Percentiles rank a stretch among this genome's conserved stretches.
phyloP scores from a whole-genome alignment of 169 alveolate species.

The Plasmodium chabaudi region DNA sequence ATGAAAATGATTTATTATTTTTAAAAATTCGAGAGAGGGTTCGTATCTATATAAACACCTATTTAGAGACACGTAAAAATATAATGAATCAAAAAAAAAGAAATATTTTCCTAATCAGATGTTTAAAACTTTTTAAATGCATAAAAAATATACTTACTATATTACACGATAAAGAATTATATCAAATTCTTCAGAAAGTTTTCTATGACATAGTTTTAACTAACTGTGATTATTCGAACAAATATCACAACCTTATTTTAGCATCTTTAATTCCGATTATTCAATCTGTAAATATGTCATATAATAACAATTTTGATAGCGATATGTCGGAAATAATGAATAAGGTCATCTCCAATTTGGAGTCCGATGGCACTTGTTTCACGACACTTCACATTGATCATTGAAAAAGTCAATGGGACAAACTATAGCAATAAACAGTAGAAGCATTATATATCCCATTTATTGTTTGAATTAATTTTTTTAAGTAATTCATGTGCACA shows the following conservation, averaged over 20 bases:
- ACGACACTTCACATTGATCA: too few relatives aligned
- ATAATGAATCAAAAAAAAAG: conserved; percentile 39
- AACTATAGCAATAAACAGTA: too few relatives aligned
- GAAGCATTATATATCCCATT: too few relatives aligned
- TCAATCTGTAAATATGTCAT: conserved; percentile 16
- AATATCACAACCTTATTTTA: conserved; percentile 49
- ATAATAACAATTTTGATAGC: conserved; percentile 15
- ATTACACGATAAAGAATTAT: conserved; percentile 16
- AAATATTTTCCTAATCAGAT: conserved; percentile 68
- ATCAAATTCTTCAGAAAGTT: conserved; percentile 41
- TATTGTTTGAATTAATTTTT: too few relatives aligned
- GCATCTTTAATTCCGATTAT: conserved; percentile 30
- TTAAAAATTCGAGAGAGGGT: conserved; percentile 25
- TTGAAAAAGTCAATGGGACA: too few relatives aligned
- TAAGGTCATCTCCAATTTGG: not conserved
- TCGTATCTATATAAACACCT: conserved; percentile 11
- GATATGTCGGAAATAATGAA: conserved; percentile 6
- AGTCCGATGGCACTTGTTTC: too few relatives aligned
- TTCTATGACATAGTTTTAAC: conserved; percentile 36
- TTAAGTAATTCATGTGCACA: too few relatives aligned
- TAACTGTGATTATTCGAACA: conserved; percentile 47
- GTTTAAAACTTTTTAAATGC: conserved; percentile 62
- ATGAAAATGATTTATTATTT: not conserved
- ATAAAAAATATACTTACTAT: conserved; percentile 19
- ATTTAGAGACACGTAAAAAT: conserved; percentile 53